A percentile compares a stretch with the other conserved stretches of the same genome.
These are phyloP conservation scores for Plasmodium chabaudi DNA, from an alignment of 169 alveolate genomes.

Conservation along the genomic window DNA sequence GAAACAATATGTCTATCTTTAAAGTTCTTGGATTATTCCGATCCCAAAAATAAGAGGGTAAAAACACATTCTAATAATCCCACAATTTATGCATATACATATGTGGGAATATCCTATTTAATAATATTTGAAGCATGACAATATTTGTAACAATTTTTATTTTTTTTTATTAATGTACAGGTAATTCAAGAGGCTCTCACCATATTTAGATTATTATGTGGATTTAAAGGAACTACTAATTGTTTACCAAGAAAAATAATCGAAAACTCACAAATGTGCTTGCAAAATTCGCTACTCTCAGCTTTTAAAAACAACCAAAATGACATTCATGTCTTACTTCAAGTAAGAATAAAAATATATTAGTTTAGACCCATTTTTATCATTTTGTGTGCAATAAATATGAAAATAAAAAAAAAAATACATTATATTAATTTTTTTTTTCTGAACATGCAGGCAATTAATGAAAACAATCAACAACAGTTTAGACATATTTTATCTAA, in stretches of 20 bases:
- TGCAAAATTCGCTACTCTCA: conserved; percentile 62
- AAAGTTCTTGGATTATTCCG: conserved; percentile 66
- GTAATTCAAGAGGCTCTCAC: conserved; percentile 57
- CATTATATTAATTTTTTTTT: conserved; percentile 1
- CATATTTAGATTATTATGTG: conserved; percentile 63
- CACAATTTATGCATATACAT: neutral
- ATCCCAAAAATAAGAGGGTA: conserved; percentile 72
- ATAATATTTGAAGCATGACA: neutral
- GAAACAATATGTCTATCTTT: conserved; percentile 42
- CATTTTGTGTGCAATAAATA: neutral
- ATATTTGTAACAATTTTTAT: neutral
- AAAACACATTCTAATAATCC: neutral
- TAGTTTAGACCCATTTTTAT: neutral
- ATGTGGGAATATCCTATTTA: neutral
- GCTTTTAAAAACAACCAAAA: conserved; percentile 62
- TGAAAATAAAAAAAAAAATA: neutral
- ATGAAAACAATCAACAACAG: conserved; percentile 74
- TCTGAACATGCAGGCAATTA: conserved; percentile 34
- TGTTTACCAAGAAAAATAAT: conserved; percentile 47
- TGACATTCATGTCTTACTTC: conserved; percentile 55
- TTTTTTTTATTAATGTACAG: conserved; percentile 3
- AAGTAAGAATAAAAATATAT: conserved; percentile 24
- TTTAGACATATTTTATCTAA: conserved; percentile 74
- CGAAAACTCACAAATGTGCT: conserved; percentile 58
- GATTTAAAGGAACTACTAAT: conserved; percentile 66